Evolutionary conservation across 2,329 filamentous ascomycete genomes (phyloP), one percentile per base, ranked within the genome.

Genomic region (Annulohypoxylon truncatum): DNA sequence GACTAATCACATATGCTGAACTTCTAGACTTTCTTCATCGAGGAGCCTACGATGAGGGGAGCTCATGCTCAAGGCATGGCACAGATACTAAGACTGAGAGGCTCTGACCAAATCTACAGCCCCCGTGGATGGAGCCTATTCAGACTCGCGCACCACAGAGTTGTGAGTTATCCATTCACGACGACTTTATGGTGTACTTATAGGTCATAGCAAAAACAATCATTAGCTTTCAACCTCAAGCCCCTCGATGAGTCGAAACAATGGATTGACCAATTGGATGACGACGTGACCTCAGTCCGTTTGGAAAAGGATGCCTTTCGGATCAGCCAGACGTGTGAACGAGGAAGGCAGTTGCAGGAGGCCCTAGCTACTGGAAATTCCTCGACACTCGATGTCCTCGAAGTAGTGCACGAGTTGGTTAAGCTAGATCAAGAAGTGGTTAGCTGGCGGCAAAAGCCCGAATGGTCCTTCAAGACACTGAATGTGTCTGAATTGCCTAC

Each of bases 51-150:
- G 10, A 44, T 66, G 13, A 64, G 66, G n/a, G 75, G 75, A 46
- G 73, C 76, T 22, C 79, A 81, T 62, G 72, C 75, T 9, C 77
- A 81, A 57, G 79, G 79, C 13, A 81, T 81, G 78, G 78, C 78
- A 3, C 78, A 80, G 26, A 79, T 81, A 7, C 69, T 81, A 26
- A 72, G 79, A 15, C 69, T 80, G 0, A 74, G 79, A 13, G 79
- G 79, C 7, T 67, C 73, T 26, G 72, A 78, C 13, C 75, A 77
- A 47, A 73, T 81, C 22, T 71, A 80, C 42, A 73, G 73, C 51
- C 61, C 79, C 24, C 75, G 79, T 22, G 77, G 78, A 15, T 81
- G 79, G 79, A 75, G 78, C 40, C 69, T 81, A 2, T 81, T 81
- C 55, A 74, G 79, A 13, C 72, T 81, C 28, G 78, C 78, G 18